Percentiles rank a stretch among this genome's conserved stretches.
Conservation (phyloP, 2,329 filamentous ascomycete genomes). For the Myriosclerotinia scirpicola region DNA sequence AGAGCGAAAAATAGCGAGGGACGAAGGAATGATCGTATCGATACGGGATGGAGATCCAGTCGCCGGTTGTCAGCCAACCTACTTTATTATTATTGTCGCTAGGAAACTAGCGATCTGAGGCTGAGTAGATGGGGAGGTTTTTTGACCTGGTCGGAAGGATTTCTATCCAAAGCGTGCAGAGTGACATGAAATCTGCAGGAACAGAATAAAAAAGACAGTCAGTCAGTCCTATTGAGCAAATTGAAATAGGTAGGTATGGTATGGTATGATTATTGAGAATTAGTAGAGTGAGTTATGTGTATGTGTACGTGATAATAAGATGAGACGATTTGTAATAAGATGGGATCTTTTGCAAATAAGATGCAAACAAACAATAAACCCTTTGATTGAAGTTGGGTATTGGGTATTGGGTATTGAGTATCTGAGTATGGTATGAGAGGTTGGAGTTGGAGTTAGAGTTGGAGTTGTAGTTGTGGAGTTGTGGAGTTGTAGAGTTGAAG, state of each 20-base stretch:
- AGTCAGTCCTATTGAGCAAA: background rate
- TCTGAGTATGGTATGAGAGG: background rate
- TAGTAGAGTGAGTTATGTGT: no score
- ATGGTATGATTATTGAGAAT: no score
- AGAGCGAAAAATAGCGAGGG: constrained; percentile 33
- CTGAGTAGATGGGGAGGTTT: constrained; percentile 21
- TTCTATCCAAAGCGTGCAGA: constrained; percentile 11
- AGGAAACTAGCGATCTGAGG: constrained; percentile 23
- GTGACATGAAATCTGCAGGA: constrained; percentile 26
- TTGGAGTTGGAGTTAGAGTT: background rate
- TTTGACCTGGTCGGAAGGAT: constrained; percentile 24
- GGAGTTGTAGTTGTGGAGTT: no score
- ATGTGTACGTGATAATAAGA: no score
- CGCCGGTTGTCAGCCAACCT: constrained; percentile 23
- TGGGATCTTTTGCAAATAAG: no score
- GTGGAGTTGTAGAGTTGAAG: background rate
- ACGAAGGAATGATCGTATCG: constrained; percentile 20
- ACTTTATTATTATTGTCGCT: constrained; percentile 14
- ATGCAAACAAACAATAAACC: no score
- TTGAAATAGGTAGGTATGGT: background rate
- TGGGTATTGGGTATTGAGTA: background rate
- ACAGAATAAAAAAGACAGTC: background rate
- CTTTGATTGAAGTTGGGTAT: no score
- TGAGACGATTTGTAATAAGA: no score
- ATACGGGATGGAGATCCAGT: constrained; percentile 17